Evolutionary conservation across 345 rosid genomes (phyloP).

Genomic region (Kandelia obovata): DNA sequence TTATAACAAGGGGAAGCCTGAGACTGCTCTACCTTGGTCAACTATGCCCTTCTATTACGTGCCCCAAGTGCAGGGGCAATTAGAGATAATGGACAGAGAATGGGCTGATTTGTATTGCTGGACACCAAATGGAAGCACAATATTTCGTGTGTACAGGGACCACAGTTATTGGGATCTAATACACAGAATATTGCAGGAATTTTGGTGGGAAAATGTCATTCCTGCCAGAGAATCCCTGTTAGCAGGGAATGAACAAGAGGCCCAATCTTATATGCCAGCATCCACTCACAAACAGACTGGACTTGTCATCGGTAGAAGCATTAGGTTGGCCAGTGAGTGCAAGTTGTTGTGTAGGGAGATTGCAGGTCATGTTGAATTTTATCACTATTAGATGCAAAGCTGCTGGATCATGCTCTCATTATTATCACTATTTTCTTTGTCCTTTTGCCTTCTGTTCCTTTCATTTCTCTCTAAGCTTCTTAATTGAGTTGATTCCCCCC

Average conservation of each 20-base stretch:
- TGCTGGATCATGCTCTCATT: background rate
- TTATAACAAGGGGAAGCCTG: constrained; percentile 87
- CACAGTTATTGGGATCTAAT: constrained; percentile 70
- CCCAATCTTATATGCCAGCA: constrained; percentile 49
- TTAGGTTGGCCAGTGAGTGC: constrained; percentile 53
- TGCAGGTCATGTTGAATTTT: constrained; percentile 77
- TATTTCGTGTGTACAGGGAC: constrained; percentile 63
- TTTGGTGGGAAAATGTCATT: constrained; percentile 87
- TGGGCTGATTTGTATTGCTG: constrained; percentile 92
- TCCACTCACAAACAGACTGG: constrained; percentile 67
- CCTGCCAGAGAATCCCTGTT: constrained; percentile 74
- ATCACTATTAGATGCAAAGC: background rate
- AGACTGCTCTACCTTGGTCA: constrained; percentile 75
- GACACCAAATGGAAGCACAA: constrained; percentile 86
- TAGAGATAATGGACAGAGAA: constrained; percentile 88
- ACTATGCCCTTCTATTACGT: constrained; percentile 80
- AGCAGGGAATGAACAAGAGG: constrained; percentile 52
- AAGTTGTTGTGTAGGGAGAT: constrained; percentile 74
- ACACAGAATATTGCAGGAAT: constrained; percentile 58
- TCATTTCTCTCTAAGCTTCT: background rate
- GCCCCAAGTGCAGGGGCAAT: constrained; percentile 96
- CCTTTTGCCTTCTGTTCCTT: background rate
- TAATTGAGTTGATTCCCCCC: background rate
- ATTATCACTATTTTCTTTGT: background rate
- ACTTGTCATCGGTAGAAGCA: constrained; percentile 61